These are phyloP conservation scores for Byssochlamys sp. DNA, from an alignment of 2,329 filamentous ascomycete genomes.

Conservation along the genomic window DNA sequence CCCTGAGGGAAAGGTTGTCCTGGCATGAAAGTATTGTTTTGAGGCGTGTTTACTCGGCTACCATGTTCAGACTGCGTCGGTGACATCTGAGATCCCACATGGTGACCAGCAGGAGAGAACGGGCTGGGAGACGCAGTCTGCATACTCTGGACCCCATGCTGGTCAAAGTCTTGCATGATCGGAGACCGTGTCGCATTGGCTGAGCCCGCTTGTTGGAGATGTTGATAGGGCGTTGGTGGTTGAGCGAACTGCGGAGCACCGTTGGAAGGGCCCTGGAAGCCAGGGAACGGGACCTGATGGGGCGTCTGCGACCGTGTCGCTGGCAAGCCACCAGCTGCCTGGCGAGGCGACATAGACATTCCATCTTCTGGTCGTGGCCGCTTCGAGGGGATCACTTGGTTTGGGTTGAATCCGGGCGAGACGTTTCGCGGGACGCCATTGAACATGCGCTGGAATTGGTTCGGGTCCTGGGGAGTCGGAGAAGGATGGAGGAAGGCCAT, in stretches of 20 bases:
- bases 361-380: conserved; percentile 77
- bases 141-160: conserved; percentile 66
- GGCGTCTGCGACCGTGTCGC: conserved; percentile 87
- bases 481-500: conserved; percentile 40
- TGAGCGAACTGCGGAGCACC: conserved; percentile 49
- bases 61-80: conserved; percentile 67
- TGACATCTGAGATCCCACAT: conserved; percentile 63
- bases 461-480: conserved; percentile 40
- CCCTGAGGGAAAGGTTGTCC: conserved; percentile 31
- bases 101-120: conserved; percentile 67
- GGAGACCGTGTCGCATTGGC: conserved; percentile 84
- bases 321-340: conserved; percentile 62
- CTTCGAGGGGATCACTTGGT: conserved; percentile 81
- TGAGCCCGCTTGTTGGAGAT: conserved; percentile 71
- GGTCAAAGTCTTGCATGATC: conserved; percentile 65
- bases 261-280: conserved; percentile 58
- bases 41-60: conserved; percentile 57
- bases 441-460: conserved; percentile 57
- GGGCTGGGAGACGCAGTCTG: conserved; percentile 87
- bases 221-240: conserved; percentile 65
- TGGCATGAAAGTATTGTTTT: conserved; percentile 61
- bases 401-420: conserved; percentile 69
- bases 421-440: conserved; percentile 77
- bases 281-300: conserved; percentile 63
- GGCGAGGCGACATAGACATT: conserved; percentile 69